Evolutionary conservation across 306 rosid genomes (phyloP), one percentile per base, ranked within the genome.

Genomic region (Crataegus laevigata): DNA sequence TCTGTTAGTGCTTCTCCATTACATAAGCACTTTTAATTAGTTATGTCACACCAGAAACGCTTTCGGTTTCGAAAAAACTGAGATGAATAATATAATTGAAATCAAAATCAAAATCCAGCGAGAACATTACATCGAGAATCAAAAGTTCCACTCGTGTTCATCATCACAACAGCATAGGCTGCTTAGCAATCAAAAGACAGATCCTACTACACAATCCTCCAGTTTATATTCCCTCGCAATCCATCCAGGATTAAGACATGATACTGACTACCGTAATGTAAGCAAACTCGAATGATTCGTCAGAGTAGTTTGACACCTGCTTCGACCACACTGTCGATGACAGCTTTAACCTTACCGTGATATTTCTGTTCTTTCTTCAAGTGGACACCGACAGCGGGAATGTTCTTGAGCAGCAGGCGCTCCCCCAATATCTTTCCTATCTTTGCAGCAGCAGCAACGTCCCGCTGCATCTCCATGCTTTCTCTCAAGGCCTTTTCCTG

Each of bases 341-440:
- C 86, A 14, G 97, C 96, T 84, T 89, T 90, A 71, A 94, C 87
- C 85, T 94, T 94, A 64, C 97, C 98, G 78, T 94, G 97, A 82
- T 92, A 92, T 73, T 83, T 90, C 84, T 92, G 97, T 81, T 94
- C 96, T 82, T 96, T 90, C 85, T 94, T 94, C 82, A 90, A 82
- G 81, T 89, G 96, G 72, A 94, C 71, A 51, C 86, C 30, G 69
- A 94, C 87, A 75, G 96, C 97, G 59, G 93, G 92, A 78, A 94
- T 92, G 70, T 85, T 85, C 80, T 88, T 86, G 24, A 84, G 82
- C 81, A 84, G 77, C 75, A 93, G 93, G n/a, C 96, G 87, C 75
- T 90, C 99, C 0, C 91, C 93, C 64, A 94, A 84, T 81, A 94
- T 15, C 82, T 88, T 94, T 30, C 97, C 93, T 28, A 94, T 94